phyloP scores from a whole-genome alignment of 176 grass and related monocot genomes.

The Ampelocalamus luodianensis region DNA sequence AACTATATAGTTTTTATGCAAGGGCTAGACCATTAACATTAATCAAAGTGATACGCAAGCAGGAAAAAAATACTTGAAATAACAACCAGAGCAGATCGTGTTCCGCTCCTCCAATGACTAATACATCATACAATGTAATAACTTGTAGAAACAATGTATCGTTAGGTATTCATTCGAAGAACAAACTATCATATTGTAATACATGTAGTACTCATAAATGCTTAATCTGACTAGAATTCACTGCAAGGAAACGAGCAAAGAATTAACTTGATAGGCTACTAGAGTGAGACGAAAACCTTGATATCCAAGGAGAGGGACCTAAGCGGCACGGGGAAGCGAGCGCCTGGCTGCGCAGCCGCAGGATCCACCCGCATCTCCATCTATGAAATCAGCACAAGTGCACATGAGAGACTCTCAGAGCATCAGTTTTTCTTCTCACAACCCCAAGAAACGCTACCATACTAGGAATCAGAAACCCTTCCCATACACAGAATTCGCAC shows the following conservation, averaged over 20 bases:
- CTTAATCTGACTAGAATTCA: neutral
- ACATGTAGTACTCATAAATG: neutral
- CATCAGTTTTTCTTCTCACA: neutral
- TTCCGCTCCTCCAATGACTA: neutral
- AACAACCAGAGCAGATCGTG: neutral
- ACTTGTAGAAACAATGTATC: neutral
- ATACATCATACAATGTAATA: neutral
- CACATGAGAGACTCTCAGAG: too few species aligned
- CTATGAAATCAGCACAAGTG: neutral
- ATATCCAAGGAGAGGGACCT: conserved; percentile 67
- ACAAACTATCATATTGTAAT: neutral
- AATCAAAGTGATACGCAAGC: neutral
- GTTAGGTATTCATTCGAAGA: neutral
- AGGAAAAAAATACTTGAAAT: neutral
- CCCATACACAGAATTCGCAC: neutral
- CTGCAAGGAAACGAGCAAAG: neutral
- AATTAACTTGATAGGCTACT: neutral
- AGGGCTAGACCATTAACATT: neutral
- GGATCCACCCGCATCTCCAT: conserved; percentile 48
- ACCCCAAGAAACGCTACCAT: neutral
- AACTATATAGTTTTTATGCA: neutral
- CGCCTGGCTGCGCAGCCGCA: neutral
- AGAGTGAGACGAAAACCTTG: conserved; percentile 53
- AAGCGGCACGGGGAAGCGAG: conserved; percentile 60
- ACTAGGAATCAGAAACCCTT: neutral